These are phyloP conservation scores for Neurospora pannonica DNA, from an alignment of 495 filamentous ascomycete species.

Conservation along the genomic window DNA sequence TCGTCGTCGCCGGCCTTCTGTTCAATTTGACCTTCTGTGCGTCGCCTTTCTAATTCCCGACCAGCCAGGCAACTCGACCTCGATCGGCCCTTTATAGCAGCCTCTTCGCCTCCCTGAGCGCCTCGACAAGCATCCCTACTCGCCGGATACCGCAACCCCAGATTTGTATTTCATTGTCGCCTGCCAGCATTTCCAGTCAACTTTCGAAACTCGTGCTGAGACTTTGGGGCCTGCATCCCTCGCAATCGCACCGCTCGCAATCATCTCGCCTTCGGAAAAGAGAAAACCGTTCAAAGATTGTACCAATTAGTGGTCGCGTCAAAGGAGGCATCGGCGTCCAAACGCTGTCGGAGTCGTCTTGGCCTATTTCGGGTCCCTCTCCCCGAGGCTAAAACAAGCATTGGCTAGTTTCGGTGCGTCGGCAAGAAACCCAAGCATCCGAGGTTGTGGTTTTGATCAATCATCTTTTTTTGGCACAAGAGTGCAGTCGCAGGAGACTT, in stretches of 20 bases:
- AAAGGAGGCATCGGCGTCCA: neutral
- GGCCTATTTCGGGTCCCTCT: neutral
- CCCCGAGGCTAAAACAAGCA: neutral
- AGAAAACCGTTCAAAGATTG: neutral
- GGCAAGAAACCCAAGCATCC: neutral
- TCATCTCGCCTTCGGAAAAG: neutral
- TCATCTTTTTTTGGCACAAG: neutral
- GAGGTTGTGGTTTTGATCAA: neutral
- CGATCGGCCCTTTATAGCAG: neutral
- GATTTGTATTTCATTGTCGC: neutral
- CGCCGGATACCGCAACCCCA: neutral
- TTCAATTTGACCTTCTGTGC: neutral
- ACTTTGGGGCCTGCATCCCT: neutral
- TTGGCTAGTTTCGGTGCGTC: neutral
- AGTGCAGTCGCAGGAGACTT: constrained; percentile 32
- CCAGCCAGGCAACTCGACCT: neutral
- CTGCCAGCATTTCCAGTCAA: neutral
- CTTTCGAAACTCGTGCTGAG: neutral
- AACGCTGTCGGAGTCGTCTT: neutral
- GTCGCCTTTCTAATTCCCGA: neutral
- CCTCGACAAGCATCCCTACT: neutral
- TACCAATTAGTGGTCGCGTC: neutral
- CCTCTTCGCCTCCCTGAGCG: neutral
- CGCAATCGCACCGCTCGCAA: neutral
- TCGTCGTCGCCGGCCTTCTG: neutral